Evolutionary conservation across 139 green algal species (phyloP), one percentile per base, ranked within the genome.

Genomic region (Coelastrella sp.): DNA sequence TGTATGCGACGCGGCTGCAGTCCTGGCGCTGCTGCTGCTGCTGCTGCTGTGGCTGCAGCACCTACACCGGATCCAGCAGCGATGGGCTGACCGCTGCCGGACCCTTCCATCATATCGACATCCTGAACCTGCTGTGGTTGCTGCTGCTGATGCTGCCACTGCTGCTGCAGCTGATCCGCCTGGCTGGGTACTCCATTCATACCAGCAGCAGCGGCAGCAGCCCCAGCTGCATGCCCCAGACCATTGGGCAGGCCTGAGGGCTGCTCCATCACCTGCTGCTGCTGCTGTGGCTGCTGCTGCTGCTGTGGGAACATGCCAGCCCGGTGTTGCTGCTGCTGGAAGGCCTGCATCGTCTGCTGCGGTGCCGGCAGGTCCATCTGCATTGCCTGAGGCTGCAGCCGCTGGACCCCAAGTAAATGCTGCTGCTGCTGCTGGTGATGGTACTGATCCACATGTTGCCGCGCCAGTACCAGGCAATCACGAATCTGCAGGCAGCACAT

Each of bases 361-460:
- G 68, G 5, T 10, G 8, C 7, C 8, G 68, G 68, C 68, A 76
- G 5, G 4, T 22, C 68, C 16, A 22, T 23, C 8, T 14, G 68
- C 17, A 22, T 8, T 17, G 7, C 68, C 64, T 71, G 64, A 76
- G 68, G 68, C 3, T 17, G 14, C 68, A 76, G 17, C 16, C 68
- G 68, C 16, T 76, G 68, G 14, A 76, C 68, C n/a, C 68, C 68
- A 68, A 66, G 56, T 5, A 66, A 7, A n/a, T 6, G 54, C 78
- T 84, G 81, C 59, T 59, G n/a, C n/a, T n/a, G 82, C 23, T 54
- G 58, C 59, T 73, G 60, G 8, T 74, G 80, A n/a, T 86, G 59
- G 57, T 75, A 23, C 22, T 86, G 80, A 73, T 20, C 7, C 58
- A 73, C 19, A 7, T 66, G 59, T 22, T 85, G 58, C 20, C 64